phyloP scores from a whole-genome alignment of 257 asterid genomes.

The Solanum pimpinellifolium region DNA sequence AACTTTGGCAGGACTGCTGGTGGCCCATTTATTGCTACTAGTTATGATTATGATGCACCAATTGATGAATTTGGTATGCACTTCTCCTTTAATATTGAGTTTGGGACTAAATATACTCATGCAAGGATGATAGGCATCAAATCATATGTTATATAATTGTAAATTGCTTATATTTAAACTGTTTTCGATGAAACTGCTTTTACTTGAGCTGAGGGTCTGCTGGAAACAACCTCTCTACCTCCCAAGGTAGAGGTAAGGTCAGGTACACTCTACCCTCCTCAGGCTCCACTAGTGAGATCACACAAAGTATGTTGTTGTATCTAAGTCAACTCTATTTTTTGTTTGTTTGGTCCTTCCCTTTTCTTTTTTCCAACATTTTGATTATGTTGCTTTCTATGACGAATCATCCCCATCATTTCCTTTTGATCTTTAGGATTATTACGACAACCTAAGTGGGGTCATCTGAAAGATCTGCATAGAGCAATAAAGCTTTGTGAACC shows the following conservation, averaged over 20 bases:
- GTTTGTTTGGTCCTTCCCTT: neutral
- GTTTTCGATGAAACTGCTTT: neutral
- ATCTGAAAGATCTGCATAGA: slow-evolving; percentile 90
- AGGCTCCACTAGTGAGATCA: too few relatives aligned
- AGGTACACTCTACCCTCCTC: neutral
- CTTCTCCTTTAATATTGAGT: neutral
- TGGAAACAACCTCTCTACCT: too few relatives aligned
- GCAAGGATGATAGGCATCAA: neutral
- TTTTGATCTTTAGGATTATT: slow-evolving; percentile 36
- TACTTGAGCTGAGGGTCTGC: neutral
- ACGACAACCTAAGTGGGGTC: slow-evolving; percentile 98
- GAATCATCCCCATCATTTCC: neutral
- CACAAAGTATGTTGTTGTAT: neutral
- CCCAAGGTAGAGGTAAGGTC: neutral
- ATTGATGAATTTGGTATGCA: slow-evolving; percentile 61
- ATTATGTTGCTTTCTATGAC: neutral
- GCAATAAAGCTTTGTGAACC: slow-evolving; percentile 98
- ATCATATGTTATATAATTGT: neutral
- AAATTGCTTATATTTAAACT: neutral
- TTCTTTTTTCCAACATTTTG: neutral
- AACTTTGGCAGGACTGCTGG: slow-evolving; percentile 83
- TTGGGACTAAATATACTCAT: neutral
- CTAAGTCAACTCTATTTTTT: neutral
- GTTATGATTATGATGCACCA: slow-evolving; percentile 81
- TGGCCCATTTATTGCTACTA: slow-evolving; percentile 72